phyloP scores from a whole-genome alignment of 2,329 filamentous ascomycete genomes.

The Alternaria consortialis region DNA sequence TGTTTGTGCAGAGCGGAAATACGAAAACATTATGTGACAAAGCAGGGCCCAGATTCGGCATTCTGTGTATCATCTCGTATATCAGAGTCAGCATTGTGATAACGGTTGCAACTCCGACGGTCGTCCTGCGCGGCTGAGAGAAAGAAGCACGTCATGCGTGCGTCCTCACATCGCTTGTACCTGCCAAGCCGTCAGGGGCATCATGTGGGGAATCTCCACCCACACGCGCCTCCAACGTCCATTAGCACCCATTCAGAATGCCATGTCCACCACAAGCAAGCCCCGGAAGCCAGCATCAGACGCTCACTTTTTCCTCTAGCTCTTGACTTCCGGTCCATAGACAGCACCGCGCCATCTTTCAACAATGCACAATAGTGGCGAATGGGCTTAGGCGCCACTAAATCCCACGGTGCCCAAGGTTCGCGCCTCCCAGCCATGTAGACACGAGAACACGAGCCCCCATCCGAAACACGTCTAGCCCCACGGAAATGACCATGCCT shows the following conservation, averaged over 20 bases:
- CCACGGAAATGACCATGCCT: not conserved
- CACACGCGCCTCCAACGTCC: slow-evolving; percentile 1
- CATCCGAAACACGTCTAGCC: slow-evolving; percentile 10
- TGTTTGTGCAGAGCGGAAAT: too few species aligned
- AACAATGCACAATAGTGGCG: not conserved
- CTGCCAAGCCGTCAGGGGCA: slow-evolving; percentile 9
- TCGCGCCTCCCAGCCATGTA: not conserved
- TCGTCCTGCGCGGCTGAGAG: not conserved
- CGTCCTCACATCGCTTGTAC: slow-evolving; percentile 7
- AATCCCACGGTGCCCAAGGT: not conserved
- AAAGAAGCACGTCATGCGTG: slow-evolving; percentile 3
- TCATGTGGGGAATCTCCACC: slow-evolving; percentile 3
- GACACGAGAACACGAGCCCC: slow-evolving; percentile 8
- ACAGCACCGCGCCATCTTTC: not conserved
- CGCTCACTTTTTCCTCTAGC: not conserved
- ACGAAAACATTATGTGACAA: too few species aligned
- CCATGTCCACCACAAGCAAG: not conserved
- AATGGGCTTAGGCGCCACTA: not conserved
- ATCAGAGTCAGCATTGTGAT: not conserved
- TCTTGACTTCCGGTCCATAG: not conserved
- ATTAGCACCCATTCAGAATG: slow-evolving; percentile 1
- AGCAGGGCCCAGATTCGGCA: not conserved
- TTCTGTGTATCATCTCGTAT: not conserved
- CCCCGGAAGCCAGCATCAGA: not conserved
- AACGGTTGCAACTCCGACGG: not conserved